Evolutionary conservation across 73 alveolate species (phyloP), one percentile per base, ranked within the genome.

Genomic region (Blepharisma japonicum): DNA sequence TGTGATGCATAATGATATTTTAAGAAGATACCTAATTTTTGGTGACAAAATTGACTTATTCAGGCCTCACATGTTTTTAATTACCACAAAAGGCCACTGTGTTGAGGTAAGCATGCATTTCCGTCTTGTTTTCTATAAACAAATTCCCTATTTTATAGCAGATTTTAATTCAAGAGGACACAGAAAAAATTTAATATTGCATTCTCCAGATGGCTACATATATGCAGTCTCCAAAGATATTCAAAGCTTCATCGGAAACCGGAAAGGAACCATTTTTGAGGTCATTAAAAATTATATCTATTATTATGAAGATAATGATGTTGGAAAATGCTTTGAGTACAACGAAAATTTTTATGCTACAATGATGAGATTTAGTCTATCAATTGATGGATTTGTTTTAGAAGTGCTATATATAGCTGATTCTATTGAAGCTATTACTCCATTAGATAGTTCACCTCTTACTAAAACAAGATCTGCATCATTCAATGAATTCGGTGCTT

Each of bases 81-180:
- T 61, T 1, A 25, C 14, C 46, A 20, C 38, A 61, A n/a, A 61
- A 18, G 18, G 47, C 14, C 14, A 61, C 23, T 61, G 74, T 25
- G 23, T 61, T 61, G 74, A 61, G 23, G 74, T 61, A 1, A 25
- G 18, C 23, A 61, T 61, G 74, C 74, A 61, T 25, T 61, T 61
- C 2, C 14, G 46, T 14, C 74, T 61, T 9, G 38, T 39, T 18
- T 61, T 61, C 23, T 25, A 61, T 25, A 61, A 61, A 25, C 18
- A 39, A 20, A 20, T 14, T 25, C 49, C 74, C 0, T 61, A 14
- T 61, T 61, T 61, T 5, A 61, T 61, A 18, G 46, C 74, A 61
- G 23, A 39, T 11, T 61, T 61, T 25, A 61, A 61, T 14, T 9
- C 38, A 25, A 61, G 21, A 18, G 21, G 27, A 51, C 66, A 11